phyloP scores from a whole-genome alignment of 176 grass and related monocot species.

The Pontederia crassipes region DNA sequence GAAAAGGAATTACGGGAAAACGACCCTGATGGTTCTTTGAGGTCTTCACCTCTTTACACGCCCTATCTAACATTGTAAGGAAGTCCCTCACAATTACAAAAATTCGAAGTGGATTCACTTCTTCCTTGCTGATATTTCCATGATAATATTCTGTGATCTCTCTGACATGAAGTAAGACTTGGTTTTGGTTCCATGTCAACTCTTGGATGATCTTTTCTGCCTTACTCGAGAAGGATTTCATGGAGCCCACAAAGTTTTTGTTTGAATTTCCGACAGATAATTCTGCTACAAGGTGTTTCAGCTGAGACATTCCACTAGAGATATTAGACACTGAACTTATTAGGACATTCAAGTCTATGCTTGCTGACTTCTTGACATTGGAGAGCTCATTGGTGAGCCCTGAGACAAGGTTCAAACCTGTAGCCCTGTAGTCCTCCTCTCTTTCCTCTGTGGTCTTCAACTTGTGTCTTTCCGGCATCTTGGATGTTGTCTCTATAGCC shows the following conservation, averaged over 20 bases:
- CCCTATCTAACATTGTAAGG: slow-evolving; percentile 66
- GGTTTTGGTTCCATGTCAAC: slow-evolving; percentile 53
- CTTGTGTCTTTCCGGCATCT: neutral
- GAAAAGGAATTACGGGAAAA: neutral
- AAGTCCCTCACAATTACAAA: slow-evolving; percentile 97
- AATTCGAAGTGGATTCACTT: slow-evolving; percentile 69
- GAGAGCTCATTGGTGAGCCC: slow-evolving; percentile 62
- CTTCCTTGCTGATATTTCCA: slow-evolving; percentile 75
- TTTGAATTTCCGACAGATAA: slow-evolving; percentile 20
- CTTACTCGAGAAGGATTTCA: slow-evolving; percentile 42
- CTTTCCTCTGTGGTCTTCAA: slow-evolving; percentile 1
- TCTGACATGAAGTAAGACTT: slow-evolving; percentile 63
- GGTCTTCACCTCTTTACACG: slow-evolving; percentile 59
- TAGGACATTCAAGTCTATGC: slow-evolving; percentile 71
- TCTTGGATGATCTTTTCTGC: slow-evolving; percentile 57
- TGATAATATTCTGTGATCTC: slow-evolving; percentile 95
- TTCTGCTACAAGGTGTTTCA: slow-evolving; percentile 38
- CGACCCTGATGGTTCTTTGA: slow-evolving; percentile 33
- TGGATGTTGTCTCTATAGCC: neutral
- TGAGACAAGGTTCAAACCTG: slow-evolving; percentile 41
- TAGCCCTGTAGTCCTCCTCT: slow-evolving; percentile 21
- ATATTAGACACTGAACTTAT: slow-evolving; percentile 58
- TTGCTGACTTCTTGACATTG: slow-evolving; percentile 77
- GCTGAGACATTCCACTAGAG: slow-evolving; percentile 39
- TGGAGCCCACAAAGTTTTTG: slow-evolving; percentile 36